Conservation (phyloP, 352 stramenopile genomes). For the Phytophthora macrochlamydospora region DNA sequence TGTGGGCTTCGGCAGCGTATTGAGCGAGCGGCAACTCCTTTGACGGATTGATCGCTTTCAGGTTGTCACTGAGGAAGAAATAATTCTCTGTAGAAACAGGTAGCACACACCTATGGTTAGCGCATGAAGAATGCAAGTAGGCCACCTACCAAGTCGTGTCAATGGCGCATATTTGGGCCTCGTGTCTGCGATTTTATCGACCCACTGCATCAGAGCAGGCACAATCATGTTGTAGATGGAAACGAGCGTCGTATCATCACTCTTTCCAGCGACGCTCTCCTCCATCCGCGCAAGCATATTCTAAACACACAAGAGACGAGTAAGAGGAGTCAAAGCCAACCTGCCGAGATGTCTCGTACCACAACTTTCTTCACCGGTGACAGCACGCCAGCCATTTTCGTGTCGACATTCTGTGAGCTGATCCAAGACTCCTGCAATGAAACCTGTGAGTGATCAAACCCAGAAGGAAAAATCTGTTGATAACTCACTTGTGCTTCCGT, state of each 20-base stretch:
- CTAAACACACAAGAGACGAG: conserved; percentile 19
- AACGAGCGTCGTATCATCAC: conserved; percentile 55
- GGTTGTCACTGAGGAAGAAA: conserved; percentile 60
- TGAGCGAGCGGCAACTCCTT: conserved; percentile 54
- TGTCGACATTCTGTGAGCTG: conserved; percentile 65
- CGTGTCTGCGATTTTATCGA: conserved; percentile 66
- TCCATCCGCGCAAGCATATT: conserved; percentile 65
- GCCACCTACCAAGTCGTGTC: conserved; percentile 52
- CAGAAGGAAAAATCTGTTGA: too few relatives aligned
- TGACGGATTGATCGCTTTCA: conserved; percentile 51
- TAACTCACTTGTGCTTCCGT: conserved; percentile 62
- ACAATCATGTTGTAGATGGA: conserved; percentile 75
- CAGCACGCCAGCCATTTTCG: conserved; percentile 73
- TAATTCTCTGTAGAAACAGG: conserved; percentile 59
- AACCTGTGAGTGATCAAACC: not conserved
- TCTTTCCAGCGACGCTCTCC: conserved; percentile 63
- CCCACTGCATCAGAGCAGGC: conserved; percentile 65
- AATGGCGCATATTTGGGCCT: conserved; percentile 75
- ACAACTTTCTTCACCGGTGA: conserved; percentile 71
- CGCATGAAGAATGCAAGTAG: not conserved
- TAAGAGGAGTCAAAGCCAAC: not conserved
- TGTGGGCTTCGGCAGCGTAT: conserved; percentile 51
- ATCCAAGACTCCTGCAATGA: conserved; percentile 65
- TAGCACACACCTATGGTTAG: too few relatives aligned
- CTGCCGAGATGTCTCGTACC: conserved; percentile 16